Base-by-base conservation (phyloP, 2,329 filamentous ascomycete species). In the Blumeriella jaapii region DNA sequence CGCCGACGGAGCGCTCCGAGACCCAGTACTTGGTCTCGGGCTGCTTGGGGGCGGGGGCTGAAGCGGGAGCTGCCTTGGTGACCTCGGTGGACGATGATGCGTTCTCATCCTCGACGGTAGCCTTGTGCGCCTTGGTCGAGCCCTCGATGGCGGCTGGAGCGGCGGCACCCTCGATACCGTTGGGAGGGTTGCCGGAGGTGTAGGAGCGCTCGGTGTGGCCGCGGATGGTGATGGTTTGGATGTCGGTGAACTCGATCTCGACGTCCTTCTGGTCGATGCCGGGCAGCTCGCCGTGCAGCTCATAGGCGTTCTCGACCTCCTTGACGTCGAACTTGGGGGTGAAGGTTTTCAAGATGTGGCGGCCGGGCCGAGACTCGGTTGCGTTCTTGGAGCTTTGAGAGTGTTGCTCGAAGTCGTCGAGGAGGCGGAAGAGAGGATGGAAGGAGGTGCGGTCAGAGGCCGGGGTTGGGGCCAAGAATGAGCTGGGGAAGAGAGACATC, bases 271-370 rank as follows among this genome's bases (percentile, higher is more conserved):
- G 81, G 44, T 71, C 70, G 49, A 87, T 65, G 36, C 83, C 83
- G 0, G 82, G 78, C 5, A 89, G 72, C 59, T 89, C 82, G 51
- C 82, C 83, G 50, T 87, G 74, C 13, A 89, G 76, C 59, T 89
- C 78, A 55, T 85, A 89, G 44, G 64, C 57, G 5, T 73, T 60
- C 41, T 69, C 68, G 9, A 69, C 71, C 62, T 91, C 83, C 56
- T 72, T 77, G 42, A 87, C 68, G 51, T 89, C 82, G 54, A 89
- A 89, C 59, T 76, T 80, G 36, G 82, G 83, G 39, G 72, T 69
- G 69, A 85, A 87, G 53, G 70, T 20, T 19, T 29, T 63, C 29
- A 49, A 54, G 22, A 46, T 24, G 22, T 10, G 22, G 7, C 22
- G 22, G 3, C 9, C 12, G 10, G 22, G 7, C 4, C 22, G 22